These are phyloP conservation scores for Venustampulla echinocandica DNA, from an alignment of 495 filamentous ascomycete genomes.

Conservation along the genomic window DNA sequence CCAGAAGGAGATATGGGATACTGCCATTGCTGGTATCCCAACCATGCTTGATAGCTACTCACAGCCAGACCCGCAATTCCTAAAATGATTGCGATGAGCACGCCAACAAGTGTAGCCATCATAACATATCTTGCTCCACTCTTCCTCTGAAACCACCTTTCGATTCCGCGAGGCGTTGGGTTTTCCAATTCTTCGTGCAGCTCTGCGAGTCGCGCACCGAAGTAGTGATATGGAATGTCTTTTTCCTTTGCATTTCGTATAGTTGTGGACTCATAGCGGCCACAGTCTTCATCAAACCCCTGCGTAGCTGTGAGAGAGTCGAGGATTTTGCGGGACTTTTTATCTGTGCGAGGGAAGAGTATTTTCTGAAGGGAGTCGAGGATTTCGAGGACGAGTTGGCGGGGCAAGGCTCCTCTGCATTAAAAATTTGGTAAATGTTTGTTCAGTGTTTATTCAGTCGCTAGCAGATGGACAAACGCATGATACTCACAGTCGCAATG, in stretches of 20 bases:
- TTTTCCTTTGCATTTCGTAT: slow-evolving; percentile 26
- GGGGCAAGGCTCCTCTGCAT: slow-evolving; percentile 23
- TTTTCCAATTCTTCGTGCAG: slow-evolving; percentile 30
- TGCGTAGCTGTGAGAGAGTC: slow-evolving; percentile 19
- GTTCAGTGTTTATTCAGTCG: background rate
- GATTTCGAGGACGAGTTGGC: slow-evolving; percentile 27
- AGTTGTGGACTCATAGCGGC: slow-evolving; percentile 24
- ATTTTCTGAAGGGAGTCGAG: slow-evolving; percentile 31
- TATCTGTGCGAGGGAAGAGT: slow-evolving; percentile 30
- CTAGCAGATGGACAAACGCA: no score
- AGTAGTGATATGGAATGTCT: slow-evolving; percentile 26
- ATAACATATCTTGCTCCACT: slow-evolving; percentile 32
- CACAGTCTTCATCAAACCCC: slow-evolving; percentile 27
- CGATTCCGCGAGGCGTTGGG: slow-evolving; percentile 27
- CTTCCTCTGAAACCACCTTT: slow-evolving; percentile 29
- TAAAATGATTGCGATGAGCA: slow-evolving; percentile 26
- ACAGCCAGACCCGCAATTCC: slow-evolving; percentile 21
- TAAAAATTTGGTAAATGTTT: background rate
- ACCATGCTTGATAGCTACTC: slow-evolving; percentile 26
- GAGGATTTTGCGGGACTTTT: slow-evolving; percentile 25
- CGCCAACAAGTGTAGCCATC: slow-evolving; percentile 30
- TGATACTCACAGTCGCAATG: no score
- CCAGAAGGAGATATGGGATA: slow-evolving; percentile 17
- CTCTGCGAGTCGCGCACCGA: slow-evolving; percentile 26
- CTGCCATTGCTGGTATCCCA: slow-evolving; percentile 26